Conservation (phyloP, 1,284 basidiomycete genomes). For the Ustilago hordei region DNA sequence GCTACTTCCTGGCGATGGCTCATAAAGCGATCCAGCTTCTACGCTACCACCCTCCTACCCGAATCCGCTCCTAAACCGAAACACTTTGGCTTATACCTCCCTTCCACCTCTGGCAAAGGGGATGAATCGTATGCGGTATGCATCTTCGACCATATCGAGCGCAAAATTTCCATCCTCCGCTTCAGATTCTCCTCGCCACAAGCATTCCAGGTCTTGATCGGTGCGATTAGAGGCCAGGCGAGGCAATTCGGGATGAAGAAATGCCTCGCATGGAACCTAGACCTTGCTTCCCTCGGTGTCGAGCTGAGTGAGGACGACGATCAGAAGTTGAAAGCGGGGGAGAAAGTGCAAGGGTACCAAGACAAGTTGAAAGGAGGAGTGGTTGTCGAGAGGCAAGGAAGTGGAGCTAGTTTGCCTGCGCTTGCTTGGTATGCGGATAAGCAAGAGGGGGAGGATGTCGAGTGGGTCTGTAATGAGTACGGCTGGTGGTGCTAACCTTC, state of each 20-base stretch:
- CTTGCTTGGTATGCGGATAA: slow-evolving; percentile 41
- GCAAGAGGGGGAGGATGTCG: slow-evolving; percentile 17
- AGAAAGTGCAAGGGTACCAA: slow-evolving; percentile 4
- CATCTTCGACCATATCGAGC: slow-evolving; percentile 41
- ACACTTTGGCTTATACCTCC: slow-evolving; percentile 25
- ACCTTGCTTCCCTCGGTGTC: slow-evolving; percentile 19
- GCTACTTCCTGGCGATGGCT: slow-evolving; percentile 49
- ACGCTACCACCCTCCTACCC: slow-evolving; percentile 33
- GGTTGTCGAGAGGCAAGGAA: slow-evolving; percentile 34
- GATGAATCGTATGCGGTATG: slow-evolving; percentile 32
- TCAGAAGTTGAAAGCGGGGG: slow-evolving; percentile 9
- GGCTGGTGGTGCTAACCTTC: slow-evolving; percentile 42
- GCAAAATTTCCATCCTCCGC: slow-evolving; percentile 35
- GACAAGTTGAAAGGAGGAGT: slow-evolving; percentile 18
- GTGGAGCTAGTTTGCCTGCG: slow-evolving; percentile 27
- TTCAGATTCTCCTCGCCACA: slow-evolving; percentile 13
- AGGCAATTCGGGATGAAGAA: slow-evolving; percentile 31
- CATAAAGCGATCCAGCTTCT: slow-evolving; percentile 41
- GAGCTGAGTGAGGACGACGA: slow-evolving; percentile 24
- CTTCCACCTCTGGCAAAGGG: background rate
- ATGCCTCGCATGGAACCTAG: slow-evolving; percentile 48
- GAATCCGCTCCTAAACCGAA: slow-evolving; percentile 21
- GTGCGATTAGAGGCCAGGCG: slow-evolving; percentile 20
- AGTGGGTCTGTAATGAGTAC: slow-evolving; percentile 49
- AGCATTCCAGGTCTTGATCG: slow-evolving; percentile 16